A percentile compares a stretch with the other conserved stretches of the same genome.
phyloP scores from a whole-genome alignment of 176 grass and related monocot genomes.

The Aegilops sharonensis region DNA sequence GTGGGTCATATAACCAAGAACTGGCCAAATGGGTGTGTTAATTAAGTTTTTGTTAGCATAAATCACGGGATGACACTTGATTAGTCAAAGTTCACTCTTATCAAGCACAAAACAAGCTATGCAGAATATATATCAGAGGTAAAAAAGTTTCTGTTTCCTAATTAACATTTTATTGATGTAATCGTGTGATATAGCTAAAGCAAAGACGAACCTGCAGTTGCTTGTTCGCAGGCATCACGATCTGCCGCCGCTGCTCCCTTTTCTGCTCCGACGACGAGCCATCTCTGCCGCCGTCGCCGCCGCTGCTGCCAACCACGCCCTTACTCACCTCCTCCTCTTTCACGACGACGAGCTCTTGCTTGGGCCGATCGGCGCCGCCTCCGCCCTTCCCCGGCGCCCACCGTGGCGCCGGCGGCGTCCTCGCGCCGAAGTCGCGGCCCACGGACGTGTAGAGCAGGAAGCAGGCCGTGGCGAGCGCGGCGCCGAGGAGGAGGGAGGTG shows the following conservation, averaged over 20 bases:
- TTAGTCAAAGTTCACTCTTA: too few relatives aligned
- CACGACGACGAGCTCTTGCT: background rate
- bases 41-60: too few relatives aligned
- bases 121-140: too few relatives aligned
- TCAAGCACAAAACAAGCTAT: too few relatives aligned
- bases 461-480: slow-evolving; percentile 52
- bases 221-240: slow-evolving; percentile 13
- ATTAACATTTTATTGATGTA: background rate
- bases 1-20: too few relatives aligned
- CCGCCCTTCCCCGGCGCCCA: background rate
- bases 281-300: background rate
- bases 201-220: background rate
- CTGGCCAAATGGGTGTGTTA: too few relatives aligned
- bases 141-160: background rate
- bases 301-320: background rate
- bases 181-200: background rate
- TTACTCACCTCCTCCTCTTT: background rate
- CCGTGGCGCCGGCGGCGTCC: background rate
- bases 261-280: background rate
- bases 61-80: too few relatives aligned
- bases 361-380: background rate
- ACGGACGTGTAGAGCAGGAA: slow-evolving; percentile 56
- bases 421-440: slow-evolving; percentile 3
- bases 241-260: too few relatives aligned
- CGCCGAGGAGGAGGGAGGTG: slow-evolving; percentile 56